These are phyloP conservation scores for Plasmodium cynomolgi DNA, from an alignment of 169 alveolate species.

Conservation along the genomic window DNA sequence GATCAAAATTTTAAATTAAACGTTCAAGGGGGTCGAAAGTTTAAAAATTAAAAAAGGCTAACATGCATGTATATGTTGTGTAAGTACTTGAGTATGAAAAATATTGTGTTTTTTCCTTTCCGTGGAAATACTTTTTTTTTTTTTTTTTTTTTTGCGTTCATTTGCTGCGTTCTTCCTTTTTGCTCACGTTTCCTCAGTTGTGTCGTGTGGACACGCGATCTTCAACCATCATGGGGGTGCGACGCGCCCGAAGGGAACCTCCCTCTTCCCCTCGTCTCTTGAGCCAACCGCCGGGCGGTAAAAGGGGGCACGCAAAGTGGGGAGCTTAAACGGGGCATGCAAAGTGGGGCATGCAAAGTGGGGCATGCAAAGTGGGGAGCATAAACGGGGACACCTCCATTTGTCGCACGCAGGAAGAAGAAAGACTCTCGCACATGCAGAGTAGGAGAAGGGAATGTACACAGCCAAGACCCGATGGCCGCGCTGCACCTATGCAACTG, in stretches of 20 bases:
- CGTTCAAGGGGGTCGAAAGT: not conserved
- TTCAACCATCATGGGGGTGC: not conserved
- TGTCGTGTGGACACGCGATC: not conserved
- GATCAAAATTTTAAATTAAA: not conserved
- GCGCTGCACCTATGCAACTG: not conserved
- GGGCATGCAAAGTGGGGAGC: not conserved
- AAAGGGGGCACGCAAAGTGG: too few relatives aligned
- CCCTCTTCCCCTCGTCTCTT: not conserved
- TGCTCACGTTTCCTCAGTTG: not conserved
- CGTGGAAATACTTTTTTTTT: not conserved
- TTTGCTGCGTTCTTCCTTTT: not conserved
- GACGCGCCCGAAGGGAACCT: not conserved
- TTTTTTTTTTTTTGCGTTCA: not conserved
- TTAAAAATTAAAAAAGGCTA: not conserved
- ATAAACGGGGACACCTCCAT: not conserved
- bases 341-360: too few relatives aligned
- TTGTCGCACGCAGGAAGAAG: not conserved
- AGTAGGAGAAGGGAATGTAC: not conserved
- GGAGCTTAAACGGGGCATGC: not conserved
- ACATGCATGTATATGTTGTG: constrained; percentile 1
- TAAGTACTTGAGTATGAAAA: not conserved
- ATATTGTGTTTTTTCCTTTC: not conserved
- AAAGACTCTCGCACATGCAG: not conserved
- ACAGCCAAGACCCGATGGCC: not conserved
- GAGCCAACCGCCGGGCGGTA: not conserved